Evolutionary conservation across 768 basidiomycete genomes (phyloP), one percentile per base, ranked within the genome.

Genomic region (Fomitopsis pulvina): DNA sequence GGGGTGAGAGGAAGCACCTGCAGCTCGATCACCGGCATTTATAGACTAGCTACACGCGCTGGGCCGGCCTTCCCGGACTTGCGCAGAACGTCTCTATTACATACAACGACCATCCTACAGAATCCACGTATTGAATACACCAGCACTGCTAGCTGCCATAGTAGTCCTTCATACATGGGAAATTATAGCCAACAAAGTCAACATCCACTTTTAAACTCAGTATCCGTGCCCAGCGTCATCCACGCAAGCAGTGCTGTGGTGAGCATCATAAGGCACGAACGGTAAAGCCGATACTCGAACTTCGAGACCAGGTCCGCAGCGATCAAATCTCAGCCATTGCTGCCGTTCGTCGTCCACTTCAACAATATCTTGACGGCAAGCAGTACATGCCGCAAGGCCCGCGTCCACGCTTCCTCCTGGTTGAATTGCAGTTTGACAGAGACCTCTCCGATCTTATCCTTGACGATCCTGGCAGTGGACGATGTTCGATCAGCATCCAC

Each of bases 381-480:
- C 50, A 96, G 73, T 51, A 98, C 90, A 59, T 96, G 93, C 27
- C 92, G 78, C 60, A 98, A 71, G 3, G 93, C 91, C 52, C 91
- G 81, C 21, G 95, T 97, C 95, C 95, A 99, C 0, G 82, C 76
- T 61, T 99, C 95, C 63, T 99, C 95, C 59, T 92, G 90, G 57
- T 87, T 88, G 66, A 96, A 95, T 61, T 94, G 92, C 3, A 94
- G 71, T 67, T 94, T 93, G 55, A 98, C 87, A 1, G 91, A 93
- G 16, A 90, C 87, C 48, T 95, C 93, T 6, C 93, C 94, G 48
- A 99, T 99, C 70, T 86, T 91, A 68, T 99, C 96, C 67, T 91
- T 97, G 37, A 75, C 72, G 47, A 98, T 83, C 61, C 95, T 96
- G 60, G 34, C 11, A 32, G 27, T 3, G 20, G 27, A 11, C 9